These are phyloP conservation scores for Cyclaneusma minus DNA, from an alignment of 2,329 filamentous ascomycete genomes.

Conservation along the genomic window DNA sequence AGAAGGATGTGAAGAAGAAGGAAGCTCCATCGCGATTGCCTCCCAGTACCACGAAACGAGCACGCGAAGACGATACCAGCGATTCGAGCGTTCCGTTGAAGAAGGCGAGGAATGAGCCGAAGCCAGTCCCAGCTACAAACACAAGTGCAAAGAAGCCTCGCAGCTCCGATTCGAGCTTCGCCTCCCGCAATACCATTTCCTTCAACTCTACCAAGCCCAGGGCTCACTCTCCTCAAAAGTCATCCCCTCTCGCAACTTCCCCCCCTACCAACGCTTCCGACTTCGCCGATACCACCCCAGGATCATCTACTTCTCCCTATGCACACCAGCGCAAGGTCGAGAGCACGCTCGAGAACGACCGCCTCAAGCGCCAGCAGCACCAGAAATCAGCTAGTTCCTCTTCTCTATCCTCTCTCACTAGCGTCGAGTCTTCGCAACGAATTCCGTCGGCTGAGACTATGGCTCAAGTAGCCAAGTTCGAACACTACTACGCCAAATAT, in stretches of 20 bases:
- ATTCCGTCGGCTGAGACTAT: too few relatives aligned
- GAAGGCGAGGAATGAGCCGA: conserved; percentile 16
- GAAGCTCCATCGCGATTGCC: conserved; percentile 19
- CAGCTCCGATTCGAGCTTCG: conserved; percentile 31
- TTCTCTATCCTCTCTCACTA: too few relatives aligned
- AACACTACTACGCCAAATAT: conserved; percentile 39
- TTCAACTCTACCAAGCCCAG: conserved; percentile 22
- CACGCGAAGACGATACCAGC: conserved; percentile 27
- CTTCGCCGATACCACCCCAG: conserved; percentile 26
- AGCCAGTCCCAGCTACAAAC: conserved; percentile 4
- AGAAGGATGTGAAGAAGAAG: conserved; percentile 1
- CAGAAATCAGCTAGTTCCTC: conserved; percentile 32
- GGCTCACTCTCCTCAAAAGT: conserved; percentile 36
- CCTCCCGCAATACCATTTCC: conserved; percentile 25
- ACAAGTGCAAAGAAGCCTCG: conserved; percentile 19
- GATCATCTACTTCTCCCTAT: conserved; percentile 7
- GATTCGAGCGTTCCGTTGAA: conserved; percentile 11
- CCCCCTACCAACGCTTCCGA: conserved; percentile 51
- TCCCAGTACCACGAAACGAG: conserved; percentile 27
- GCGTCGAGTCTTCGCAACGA: too few relatives aligned
- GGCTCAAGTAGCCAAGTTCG: too few relatives aligned
- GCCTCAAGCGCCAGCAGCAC: conserved; percentile 25
- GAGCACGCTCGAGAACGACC: too few relatives aligned
- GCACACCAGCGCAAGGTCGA: conserved; percentile 29
- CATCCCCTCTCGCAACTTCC: conserved; percentile 48